Conservation (phyloP, 2,329 filamentous ascomycete genomes). For the Fusarium sp. region DNA sequence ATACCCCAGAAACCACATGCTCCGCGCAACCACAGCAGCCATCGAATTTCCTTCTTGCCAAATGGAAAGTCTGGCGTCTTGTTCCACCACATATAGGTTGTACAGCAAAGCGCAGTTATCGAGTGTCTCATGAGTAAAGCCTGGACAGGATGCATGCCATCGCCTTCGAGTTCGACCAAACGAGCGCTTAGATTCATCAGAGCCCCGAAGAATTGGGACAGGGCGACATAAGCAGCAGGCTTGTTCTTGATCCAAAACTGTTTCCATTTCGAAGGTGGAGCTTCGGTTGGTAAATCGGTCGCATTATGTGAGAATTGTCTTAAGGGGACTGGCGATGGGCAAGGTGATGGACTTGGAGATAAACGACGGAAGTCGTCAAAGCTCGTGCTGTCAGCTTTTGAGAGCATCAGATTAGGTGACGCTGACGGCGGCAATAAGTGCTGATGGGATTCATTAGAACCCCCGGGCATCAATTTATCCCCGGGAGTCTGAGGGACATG, state of each 20-base stretch:
- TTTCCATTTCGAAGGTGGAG: constrained; percentile 42
- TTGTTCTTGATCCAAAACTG: constrained; percentile 74
- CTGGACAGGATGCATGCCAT: constrained; percentile 84
- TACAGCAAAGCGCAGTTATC: constrained; percentile 75
- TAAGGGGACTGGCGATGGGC: constrained; percentile 41
- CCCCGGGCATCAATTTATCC: constrained; percentile 29
- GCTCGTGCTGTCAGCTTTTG: constrained; percentile 33
- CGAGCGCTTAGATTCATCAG: constrained; percentile 88
- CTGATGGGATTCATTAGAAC: constrained; percentile 23
- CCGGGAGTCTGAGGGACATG: constrained; percentile 29
- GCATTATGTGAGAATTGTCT: constrained; percentile 21
- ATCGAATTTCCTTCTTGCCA: constrained; percentile 73
- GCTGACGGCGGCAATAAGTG: constrained; percentile 29
- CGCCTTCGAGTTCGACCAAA: constrained; percentile 77
- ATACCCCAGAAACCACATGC: constrained; percentile 81
- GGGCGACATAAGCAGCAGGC: constrained; percentile 77
- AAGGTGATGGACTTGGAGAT: constrained; percentile 42
- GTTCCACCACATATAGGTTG: constrained; percentile 78
- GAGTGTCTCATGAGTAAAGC: constrained; percentile 84
- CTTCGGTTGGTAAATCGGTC: constrained; percentile 11
- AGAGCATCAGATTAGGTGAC: constrained; percentile 19
- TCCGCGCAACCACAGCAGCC: constrained; percentile 75
- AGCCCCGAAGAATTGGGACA: constrained; percentile 83
- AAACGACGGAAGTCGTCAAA: constrained; percentile 42
- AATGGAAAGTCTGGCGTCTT: constrained; percentile 77